Conservation (phyloP, 2,329 filamentous ascomycete genomes). For the Claviceps sorghi region DNA sequence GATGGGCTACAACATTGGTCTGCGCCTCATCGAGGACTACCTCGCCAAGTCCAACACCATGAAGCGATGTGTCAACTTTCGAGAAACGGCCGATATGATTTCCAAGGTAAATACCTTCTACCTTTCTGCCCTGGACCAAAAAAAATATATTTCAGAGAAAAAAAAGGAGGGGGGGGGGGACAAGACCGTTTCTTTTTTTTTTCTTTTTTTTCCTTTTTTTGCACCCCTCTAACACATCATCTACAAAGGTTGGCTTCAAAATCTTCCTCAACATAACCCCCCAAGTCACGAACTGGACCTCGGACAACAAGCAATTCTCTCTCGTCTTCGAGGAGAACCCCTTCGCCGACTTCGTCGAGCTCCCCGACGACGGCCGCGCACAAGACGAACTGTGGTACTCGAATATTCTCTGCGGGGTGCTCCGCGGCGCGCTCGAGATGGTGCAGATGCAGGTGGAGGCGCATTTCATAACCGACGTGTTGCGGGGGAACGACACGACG, state of each 20-base stretch:
- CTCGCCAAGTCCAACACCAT: constrained; percentile 85
- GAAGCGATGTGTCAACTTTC: constrained; percentile 81
- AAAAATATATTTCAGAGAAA: no score
- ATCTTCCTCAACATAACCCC: constrained; percentile 97
- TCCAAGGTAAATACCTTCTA: constrained; percentile 51
- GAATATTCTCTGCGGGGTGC: constrained; percentile 87
- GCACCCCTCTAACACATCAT: not conserved
- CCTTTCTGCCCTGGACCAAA: not conserved
- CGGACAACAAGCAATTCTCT: constrained; percentile 91
- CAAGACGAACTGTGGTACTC: constrained; percentile 98
- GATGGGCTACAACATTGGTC: constrained; percentile 98
- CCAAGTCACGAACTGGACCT: constrained; percentile 87
- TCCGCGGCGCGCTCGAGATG: constrained; percentile 90
- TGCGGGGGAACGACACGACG: constrained; percentile 87
- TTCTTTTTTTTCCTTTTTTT: not conserved
- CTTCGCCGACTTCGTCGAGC: constrained; percentile 88
- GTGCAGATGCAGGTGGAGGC: constrained; percentile 98
- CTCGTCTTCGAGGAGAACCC: constrained; percentile 95
- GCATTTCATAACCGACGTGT: constrained; percentile 85
- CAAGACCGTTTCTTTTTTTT: not conserved
- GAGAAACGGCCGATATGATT: constrained; percentile 94
- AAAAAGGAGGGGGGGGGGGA: no score
- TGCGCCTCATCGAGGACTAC: constrained; percentile 93
- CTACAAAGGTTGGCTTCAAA: constrained; percentile 77
- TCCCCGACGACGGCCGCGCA: constrained; percentile 87